Percentiles rank a stretch among this genome's conserved stretches.
phyloP scores from a whole-genome alignment of 805 yeast genomes.

The Ogataea nitratoaversa region DNA sequence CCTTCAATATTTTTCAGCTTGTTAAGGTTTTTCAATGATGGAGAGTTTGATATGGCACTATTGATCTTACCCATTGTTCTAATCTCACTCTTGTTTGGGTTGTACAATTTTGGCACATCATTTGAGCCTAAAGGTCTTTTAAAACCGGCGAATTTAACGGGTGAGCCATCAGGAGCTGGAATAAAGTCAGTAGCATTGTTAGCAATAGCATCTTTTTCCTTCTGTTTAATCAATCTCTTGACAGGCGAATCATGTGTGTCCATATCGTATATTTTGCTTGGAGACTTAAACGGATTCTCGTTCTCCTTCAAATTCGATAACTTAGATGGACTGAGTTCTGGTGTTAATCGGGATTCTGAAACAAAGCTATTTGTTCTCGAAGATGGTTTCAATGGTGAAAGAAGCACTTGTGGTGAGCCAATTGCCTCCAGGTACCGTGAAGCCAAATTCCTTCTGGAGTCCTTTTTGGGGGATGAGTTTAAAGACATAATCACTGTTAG shows the following conservation, averaged over 20 bases:
- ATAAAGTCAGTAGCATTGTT: conserved; percentile 23
- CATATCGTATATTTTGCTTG: conserved; percentile 3
- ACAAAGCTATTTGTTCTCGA: conserved; percentile 8
- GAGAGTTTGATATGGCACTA: conserved; percentile 32
- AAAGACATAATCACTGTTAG: too few species aligned
- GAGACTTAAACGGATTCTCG: conserved; percentile 23
- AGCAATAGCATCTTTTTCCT: conserved; percentile 27
- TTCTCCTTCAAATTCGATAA: conserved; percentile 22
- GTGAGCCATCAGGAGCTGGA: conserved; percentile 22
- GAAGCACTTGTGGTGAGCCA: conserved; percentile 16
- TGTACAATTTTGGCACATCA: conserved; percentile 6
- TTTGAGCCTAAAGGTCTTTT: conserved; percentile 2
- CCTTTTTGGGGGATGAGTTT: conserved; percentile 16
- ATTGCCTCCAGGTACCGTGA: conserved; percentile 29
- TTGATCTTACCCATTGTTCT: conserved; percentile 30
- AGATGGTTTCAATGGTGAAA: conserved; percentile 21
- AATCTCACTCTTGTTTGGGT: conserved; percentile 25
- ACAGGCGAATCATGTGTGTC: conserved; percentile 27
- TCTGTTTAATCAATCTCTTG: conserved; percentile 29
- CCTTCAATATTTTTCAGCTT: conserved; percentile 28
- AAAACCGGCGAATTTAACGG: conserved; percentile 16
- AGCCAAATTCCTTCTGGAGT: conserved; percentile 28
- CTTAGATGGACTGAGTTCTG: conserved; percentile 5
- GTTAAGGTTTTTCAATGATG: conserved; percentile 32
- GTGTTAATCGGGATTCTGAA: conserved; percentile 6